These are phyloP conservation scores for Phanerochaete sordida DNA, from an alignment of 768 basidiomycete species.

Conservation along the genomic window DNA sequence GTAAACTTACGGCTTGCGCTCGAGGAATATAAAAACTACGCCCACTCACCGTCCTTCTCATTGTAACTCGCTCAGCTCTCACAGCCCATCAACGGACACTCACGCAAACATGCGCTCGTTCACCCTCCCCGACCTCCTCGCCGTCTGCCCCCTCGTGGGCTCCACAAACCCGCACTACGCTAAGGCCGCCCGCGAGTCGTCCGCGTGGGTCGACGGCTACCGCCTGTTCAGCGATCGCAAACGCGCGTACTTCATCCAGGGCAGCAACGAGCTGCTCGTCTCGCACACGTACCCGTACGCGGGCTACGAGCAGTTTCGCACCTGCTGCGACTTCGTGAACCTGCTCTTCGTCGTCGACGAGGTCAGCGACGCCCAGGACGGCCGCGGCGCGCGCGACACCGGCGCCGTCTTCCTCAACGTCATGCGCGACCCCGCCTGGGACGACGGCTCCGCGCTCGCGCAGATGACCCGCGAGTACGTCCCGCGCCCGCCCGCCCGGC, in stretches of 20 bases:
- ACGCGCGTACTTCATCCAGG: conserved; percentile 59
- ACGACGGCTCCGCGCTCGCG: conserved; percentile 54
- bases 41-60: background rate
- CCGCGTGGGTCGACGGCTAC: conserved; percentile 64
- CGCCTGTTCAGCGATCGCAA: conserved; percentile 59
- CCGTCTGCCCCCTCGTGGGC: conserved; percentile 44
- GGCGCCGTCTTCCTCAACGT: conserved; percentile 53
- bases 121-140: conserved; percentile 54
- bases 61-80: background rate
- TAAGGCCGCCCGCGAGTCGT: conserved; percentile 54
- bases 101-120: conserved; percentile 27
- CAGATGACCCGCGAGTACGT: conserved; percentile 61
- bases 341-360: conserved; percentile 62
- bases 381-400: conserved; percentile 51
- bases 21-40: background rate
- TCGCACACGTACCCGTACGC: conserved; percentile 64
- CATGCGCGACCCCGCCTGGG: conserved; percentile 52
- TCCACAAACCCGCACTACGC: conserved; percentile 58
- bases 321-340: conserved; percentile 58
- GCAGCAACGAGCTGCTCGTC: conserved; percentile 60
- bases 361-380: conserved; percentile 65
- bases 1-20: background rate
- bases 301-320: conserved; percentile 55
- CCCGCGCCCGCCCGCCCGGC: background rate
- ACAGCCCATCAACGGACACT: no score